These are phyloP conservation scores for Hypoxylon sp. DNA, from an alignment of 2,329 filamentous ascomycete species.

Conservation along the genomic window DNA sequence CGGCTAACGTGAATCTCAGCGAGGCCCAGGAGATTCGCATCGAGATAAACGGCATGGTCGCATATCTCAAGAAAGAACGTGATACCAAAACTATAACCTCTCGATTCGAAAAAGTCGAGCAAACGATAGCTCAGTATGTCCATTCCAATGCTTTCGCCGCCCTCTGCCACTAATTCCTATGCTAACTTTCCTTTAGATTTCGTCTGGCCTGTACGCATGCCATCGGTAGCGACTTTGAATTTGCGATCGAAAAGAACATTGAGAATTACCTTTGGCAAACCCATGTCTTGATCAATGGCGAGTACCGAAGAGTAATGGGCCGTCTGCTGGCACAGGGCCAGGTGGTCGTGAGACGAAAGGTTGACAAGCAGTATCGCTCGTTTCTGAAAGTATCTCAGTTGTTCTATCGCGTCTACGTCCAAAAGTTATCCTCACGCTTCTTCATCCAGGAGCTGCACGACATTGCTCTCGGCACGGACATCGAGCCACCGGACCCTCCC, in stretches of 20 bases:
- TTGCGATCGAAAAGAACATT: constrained; percentile 68
- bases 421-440: constrained; percentile 73
- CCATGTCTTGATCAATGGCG: constrained; percentile 79
- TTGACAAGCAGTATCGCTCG: constrained; percentile 80
- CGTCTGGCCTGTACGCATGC: constrained; percentile 76
- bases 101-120: constrained; percentile 46
- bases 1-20: constrained; percentile 34
- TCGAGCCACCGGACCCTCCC: constrained; percentile 53
- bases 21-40: constrained; percentile 44
- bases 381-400: constrained; percentile 89
- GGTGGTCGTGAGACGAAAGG: constrained; percentile 74
- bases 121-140: constrained; percentile 46
- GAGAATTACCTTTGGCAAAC: constrained; percentile 80
- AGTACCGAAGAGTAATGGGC: constrained; percentile 76
- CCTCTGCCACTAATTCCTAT: constrained; percentile 19
- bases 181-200: constrained; percentile 58
- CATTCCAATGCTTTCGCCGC: too few relatives aligned
- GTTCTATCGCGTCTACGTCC: constrained; percentile 88
- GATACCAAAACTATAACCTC: constrained; percentile 43
- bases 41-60: constrained; percentile 39
- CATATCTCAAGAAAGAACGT: constrained; percentile 43
- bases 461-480: constrained; percentile 54
- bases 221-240: constrained; percentile 76
- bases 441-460: constrained; percentile 60
- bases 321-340: constrained; percentile 61